These are phyloP conservation scores for Solanum hybrid DNA, from an alignment of 305 asterid genomes.

Conservation along the genomic window DNA sequence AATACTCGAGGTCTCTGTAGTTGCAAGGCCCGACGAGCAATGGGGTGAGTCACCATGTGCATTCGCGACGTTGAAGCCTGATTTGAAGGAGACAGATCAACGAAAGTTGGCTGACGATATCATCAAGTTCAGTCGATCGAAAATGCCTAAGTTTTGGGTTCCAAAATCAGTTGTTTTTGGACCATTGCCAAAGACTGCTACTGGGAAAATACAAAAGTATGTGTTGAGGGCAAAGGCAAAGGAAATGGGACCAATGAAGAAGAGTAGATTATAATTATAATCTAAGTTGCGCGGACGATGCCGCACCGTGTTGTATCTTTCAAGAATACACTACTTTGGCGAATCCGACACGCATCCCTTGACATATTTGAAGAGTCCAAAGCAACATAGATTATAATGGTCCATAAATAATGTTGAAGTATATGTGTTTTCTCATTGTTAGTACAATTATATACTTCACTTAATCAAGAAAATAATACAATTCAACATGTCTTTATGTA, in stretches of 20 bases:
- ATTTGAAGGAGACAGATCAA: constrained; percentile 24
- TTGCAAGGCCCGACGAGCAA: constrained; percentile 71
- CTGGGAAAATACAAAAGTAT: constrained; percentile 90
- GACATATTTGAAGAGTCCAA: neutral
- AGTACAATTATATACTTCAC: neutral
- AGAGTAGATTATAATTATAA: constrained; percentile 38
- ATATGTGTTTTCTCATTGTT: neutral
- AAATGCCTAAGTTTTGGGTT: constrained; percentile 77
- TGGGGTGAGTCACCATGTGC: constrained; percentile 99
- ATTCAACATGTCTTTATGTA: neutral
- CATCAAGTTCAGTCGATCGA: constrained; percentile 59
- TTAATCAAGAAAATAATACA: neutral
- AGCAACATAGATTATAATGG: neutral
- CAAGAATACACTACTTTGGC: too few species aligned
- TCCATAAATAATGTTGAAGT: neutral
- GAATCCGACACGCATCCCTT: neutral
- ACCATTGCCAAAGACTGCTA: constrained; percentile 85
- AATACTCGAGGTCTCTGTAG: constrained; percentile 72
- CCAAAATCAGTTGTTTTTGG: constrained; percentile 79
- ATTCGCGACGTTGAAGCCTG: constrained; percentile 58
- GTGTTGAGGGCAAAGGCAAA: constrained; percentile 69
- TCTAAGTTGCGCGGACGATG: neutral
- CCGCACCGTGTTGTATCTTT: too few species aligned
- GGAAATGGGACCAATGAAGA: constrained; percentile 77
- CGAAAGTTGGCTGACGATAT: constrained; percentile 49